Percentiles rank a stretch among this genome's conserved stretches.
These are phyloP conservation scores for Chimonanthus salicifolius DNA, from an alignment of 164 flowering plant species.

Conservation along the genomic window DNA sequence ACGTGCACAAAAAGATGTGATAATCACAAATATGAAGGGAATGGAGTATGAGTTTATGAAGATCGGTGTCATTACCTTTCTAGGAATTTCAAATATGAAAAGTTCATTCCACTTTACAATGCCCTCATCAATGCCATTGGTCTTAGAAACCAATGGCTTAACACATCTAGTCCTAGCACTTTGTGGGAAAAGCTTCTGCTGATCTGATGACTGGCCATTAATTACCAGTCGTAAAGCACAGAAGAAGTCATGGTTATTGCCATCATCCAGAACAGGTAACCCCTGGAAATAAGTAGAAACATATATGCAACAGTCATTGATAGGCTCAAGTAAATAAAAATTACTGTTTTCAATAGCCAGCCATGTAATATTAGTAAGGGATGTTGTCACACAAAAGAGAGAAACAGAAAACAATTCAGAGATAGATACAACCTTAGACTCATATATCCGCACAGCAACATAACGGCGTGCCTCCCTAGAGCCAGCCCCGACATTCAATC, in stretches of 20 bases:
- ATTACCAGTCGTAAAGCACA: conserved; percentile 89
- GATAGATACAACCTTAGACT: conserved; percentile 59
- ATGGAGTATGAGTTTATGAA: no score
- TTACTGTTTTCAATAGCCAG: no score
- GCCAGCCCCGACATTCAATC: conserved; percentile 59
- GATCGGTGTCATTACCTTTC: conserved; percentile 41
- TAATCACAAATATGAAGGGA: no score
- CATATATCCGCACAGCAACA: conserved; percentile 71
- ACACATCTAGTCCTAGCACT: conserved; percentile 96
- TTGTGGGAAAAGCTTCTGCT: conserved; percentile 92
- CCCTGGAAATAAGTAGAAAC: conserved; percentile 45
- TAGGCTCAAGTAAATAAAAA: not conserved
- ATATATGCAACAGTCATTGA: conserved; percentile 1
- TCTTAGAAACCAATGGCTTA: conserved; percentile 44
- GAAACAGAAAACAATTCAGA: not conserved
- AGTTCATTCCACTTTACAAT: conserved; percentile 90
- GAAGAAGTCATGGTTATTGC: conserved; percentile 81
- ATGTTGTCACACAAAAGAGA: not conserved
- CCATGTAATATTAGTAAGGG: no score
- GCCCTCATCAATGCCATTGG: conserved; percentile 34
- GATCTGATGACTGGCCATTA: conserved; percentile 70
- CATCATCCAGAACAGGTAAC: conserved; percentile 74
- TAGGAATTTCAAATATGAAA: conserved; percentile 90
- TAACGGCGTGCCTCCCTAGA: conserved; percentile 65
- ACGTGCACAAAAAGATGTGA: no score